Evolutionary conservation across 2,329 filamentous ascomycete genomes (phyloP).

Genomic region (Sphaerostilbella broomeana): DNA sequence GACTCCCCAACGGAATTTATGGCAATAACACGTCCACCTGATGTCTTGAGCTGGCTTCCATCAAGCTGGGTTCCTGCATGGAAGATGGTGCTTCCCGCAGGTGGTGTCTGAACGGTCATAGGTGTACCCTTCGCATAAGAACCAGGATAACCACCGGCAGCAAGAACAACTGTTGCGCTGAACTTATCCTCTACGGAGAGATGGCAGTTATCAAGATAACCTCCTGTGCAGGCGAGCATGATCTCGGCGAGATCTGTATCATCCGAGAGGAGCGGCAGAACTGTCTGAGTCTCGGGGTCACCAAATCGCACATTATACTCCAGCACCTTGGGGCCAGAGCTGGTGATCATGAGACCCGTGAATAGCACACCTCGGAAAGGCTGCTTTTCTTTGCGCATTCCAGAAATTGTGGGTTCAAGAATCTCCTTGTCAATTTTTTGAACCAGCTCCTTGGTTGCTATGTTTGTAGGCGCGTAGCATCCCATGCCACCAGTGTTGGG

Average conservation of each 20-base stretch:
- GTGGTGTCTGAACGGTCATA: constrained; percentile 44
- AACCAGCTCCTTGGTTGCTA: constrained; percentile 68
- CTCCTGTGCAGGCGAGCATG: constrained; percentile 77
- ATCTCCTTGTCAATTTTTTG: constrained; percentile 73
- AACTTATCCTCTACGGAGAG: constrained; percentile 64
- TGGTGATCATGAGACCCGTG: constrained; percentile 90
- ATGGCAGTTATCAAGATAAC: constrained; percentile 62
- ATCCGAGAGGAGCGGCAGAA: constrained; percentile 68
- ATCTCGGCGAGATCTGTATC: constrained; percentile 82
- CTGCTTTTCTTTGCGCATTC: constrained; percentile 74
- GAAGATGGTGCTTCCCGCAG: constrained; percentile 62
- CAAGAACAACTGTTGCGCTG: constrained; percentile 88
- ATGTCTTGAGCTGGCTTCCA: constrained; percentile 60
- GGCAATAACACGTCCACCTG: constrained; percentile 88
- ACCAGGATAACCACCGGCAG: constrained; percentile 84
- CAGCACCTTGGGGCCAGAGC: constrained; percentile 69
- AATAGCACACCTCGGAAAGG: constrained; percentile 72
- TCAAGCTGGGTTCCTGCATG: constrained; percentile 78
- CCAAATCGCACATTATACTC: constrained; percentile 94
- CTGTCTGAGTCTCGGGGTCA: constrained; percentile 84
- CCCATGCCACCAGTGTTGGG: constrained; percentile 98
- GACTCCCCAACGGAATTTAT: constrained; percentile 69
- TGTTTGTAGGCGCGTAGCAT: constrained; percentile 86
- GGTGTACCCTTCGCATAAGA: constrained; percentile 72
- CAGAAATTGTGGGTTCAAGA: constrained; percentile 81